These are phyloP conservation scores for Pleurotus pulmonarius DNA, from an alignment of 768 basidiomycete genomes.

Conservation along the genomic window DNA sequence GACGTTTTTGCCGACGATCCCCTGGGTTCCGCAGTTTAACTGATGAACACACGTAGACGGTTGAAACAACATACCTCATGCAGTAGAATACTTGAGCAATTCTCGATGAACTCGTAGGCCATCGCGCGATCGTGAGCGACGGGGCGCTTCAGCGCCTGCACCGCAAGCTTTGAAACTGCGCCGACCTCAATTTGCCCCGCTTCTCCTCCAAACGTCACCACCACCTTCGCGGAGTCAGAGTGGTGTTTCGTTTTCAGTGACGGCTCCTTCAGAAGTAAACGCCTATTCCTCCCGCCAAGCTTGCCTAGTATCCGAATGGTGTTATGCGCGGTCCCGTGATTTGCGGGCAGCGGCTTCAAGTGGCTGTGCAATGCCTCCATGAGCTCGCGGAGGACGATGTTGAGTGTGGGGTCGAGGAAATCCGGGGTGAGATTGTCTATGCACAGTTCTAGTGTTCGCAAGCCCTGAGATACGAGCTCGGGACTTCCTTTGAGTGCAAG, in stretches of 20 bases:
- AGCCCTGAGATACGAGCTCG: slow-evolving; percentile 91
- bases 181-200: slow-evolving; percentile 61
- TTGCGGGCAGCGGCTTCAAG: slow-evolving; percentile 84
- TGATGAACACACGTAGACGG: neutral
- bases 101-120: slow-evolving; percentile 70
- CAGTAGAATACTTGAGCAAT: slow-evolving; percentile 64
- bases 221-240: slow-evolving; percentile 65
- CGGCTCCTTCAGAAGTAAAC: slow-evolving; percentile 79
- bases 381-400: slow-evolving; percentile 86
- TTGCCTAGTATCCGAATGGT: slow-evolving; percentile 97
- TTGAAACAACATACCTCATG: slow-evolving; percentile 55
- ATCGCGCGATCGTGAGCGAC: slow-evolving; percentile 47
- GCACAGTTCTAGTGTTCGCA: slow-evolving; percentile 96
- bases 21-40: slow-evolving; percentile 36
- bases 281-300: slow-evolving; percentile 89
- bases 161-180: slow-evolving; percentile 63
- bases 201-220: slow-evolving; percentile 72
- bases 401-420: slow-evolving; percentile 94
- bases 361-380: slow-evolving; percentile 94
- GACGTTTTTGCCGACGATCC: slow-evolving; percentile 65
- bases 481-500: slow-evolving; percentile 82
- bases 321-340: slow-evolving; percentile 87
- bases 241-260: slow-evolving; percentile 66
- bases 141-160: slow-evolving; percentile 53
- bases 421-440: slow-evolving; percentile 98